These are phyloP conservation scores for Mycena sp. DNA, from an alignment of 1,284 basidiomycete genomes.

Conservation along the genomic window DNA sequence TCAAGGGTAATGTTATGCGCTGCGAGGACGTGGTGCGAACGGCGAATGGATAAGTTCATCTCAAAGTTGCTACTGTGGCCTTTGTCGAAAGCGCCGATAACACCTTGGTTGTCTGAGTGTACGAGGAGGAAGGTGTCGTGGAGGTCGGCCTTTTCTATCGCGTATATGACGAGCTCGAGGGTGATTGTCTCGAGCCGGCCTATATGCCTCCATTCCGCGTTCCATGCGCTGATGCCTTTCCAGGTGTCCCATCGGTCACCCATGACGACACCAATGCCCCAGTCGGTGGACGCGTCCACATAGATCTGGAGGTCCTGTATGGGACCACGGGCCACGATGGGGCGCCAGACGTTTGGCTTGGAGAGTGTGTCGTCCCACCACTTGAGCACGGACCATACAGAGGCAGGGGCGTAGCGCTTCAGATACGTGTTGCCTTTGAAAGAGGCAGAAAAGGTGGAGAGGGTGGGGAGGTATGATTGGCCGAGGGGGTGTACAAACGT, in stretches of 20 bases:
- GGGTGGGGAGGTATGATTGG: background rate
- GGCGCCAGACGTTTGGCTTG: background rate
- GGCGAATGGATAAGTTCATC: conserved; percentile 26
- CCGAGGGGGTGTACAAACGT: conserved; percentile 10
- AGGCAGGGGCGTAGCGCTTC: background rate
- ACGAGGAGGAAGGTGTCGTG: conserved; percentile 17
- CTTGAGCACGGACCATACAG: background rate
- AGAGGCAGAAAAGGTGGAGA: conserved; percentile 27
- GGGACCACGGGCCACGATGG: background rate
- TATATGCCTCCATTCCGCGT: conserved; percentile 39
- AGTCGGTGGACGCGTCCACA: conserved; percentile 33
- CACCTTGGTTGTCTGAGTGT: conserved; percentile 26
- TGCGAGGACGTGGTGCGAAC: conserved; percentile 7
- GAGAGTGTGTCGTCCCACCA: conserved; percentile 3
- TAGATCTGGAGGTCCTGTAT: conserved; percentile 34
- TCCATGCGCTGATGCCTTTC: conserved; percentile 39
- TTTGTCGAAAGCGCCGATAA: too few species aligned
- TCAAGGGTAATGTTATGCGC: background rate
- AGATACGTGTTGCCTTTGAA: background rate
- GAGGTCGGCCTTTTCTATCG: background rate
- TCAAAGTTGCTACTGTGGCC: conserved; percentile 25
- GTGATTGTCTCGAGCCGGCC: conserved; percentile 47
- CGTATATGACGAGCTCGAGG: conserved; percentile 39
- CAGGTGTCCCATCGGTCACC: conserved; percentile 42
- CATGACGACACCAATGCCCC: conserved; percentile 50